Conservation (phyloP, 139 green algal genomes). For the Yamagishiella unicocca region DNA sequence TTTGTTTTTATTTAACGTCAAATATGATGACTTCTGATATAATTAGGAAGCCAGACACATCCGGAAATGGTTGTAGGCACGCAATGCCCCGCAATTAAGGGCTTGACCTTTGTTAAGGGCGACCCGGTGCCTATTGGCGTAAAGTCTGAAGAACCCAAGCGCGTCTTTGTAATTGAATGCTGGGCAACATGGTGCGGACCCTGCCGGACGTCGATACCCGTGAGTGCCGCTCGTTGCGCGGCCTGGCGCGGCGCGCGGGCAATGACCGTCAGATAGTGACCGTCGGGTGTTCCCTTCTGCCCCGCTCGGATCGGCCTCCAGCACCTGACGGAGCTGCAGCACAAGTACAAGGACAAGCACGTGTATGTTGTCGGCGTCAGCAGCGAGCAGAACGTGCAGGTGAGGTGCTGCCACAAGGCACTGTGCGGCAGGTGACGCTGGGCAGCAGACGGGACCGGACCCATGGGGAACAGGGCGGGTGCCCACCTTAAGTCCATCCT, state of each 20-base stretch:
- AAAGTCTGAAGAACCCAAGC: not conserved
- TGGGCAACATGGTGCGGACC: slow-evolving; percentile 61
- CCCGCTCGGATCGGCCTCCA: not conserved
- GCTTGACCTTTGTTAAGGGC: slow-evolving; percentile 50
- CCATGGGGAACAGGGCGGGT: too few species aligned
- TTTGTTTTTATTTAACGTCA: too few species aligned
- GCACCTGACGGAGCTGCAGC: slow-evolving; percentile 54
- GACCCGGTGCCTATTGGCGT: not conserved
- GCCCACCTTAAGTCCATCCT: too few species aligned
- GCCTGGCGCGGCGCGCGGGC: too few species aligned
- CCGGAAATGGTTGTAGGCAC: slow-evolving; percentile 50
- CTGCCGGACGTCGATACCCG: slow-evolving; percentile 47
- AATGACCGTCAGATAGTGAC: too few species aligned
- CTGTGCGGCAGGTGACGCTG: too few species aligned
- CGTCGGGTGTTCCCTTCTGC: too few species aligned
- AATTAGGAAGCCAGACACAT: too few species aligned
- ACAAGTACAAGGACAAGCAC: slow-evolving; percentile 45
- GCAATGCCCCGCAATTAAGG: slow-evolving; percentile 27
- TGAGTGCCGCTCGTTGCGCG: slow-evolving; percentile 1
- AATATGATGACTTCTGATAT: too few species aligned
- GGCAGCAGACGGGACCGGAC: not conserved
- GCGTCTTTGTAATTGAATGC: slow-evolving; percentile 48
- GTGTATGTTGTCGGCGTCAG: slow-evolving; percentile 51
- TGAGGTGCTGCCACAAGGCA: too few species aligned
- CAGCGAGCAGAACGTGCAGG: slow-evolving; percentile 44